Base-by-base conservation (phyloP, 306 rosid species). In the Rubus idaeus region DNA sequence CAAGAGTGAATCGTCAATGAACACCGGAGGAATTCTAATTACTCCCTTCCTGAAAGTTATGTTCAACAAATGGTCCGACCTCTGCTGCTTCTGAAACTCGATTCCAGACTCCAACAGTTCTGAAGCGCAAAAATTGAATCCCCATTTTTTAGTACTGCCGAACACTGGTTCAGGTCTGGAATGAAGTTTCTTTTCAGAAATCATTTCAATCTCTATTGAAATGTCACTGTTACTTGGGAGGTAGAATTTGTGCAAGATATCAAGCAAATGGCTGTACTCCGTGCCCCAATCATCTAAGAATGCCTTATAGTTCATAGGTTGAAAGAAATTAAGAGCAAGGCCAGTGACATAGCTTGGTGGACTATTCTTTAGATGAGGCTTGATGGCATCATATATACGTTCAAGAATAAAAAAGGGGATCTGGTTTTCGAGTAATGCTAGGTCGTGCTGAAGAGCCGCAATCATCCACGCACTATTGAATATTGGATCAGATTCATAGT, bases 61-160 rank as follows among this genome's bases (percentile, higher is more conserved):
- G 74, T 35, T 30, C 75, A 30, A 30, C 46, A 70, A 50, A 30
- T 70, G 60, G 17, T 35, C 30, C 18, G 57, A 10, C n/a, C 37
- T 23, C 41, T 46, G 37, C 26, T 44, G 5, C 57, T 46, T 21
- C 39, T 45, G 74, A 51, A 70, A 30, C 47, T 26, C 45, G n/a
- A 82, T 21, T n/a, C 88, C 86, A 5, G 78, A 45, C 1, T 81
- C 88, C 30, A 8, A 37, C 26, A 82, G 84, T 18, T 57, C 83
- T 2, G 75, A 66, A 14, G 86, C 86, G 41, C 82, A 82, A 0
- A 14, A 2, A 2, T 52, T 1, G 0, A 82, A 68, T 3, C 75
- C 80, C 62, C 26, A 45, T 26, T 47, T 62, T 51, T 17, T 9
- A 4, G 6, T 0, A 37, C 42, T 85, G 84, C 82, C 5, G 3